Evolutionary conservation across 495 filamentous ascomycete species (phyloP).

Genomic region (Tuber indicum): DNA sequence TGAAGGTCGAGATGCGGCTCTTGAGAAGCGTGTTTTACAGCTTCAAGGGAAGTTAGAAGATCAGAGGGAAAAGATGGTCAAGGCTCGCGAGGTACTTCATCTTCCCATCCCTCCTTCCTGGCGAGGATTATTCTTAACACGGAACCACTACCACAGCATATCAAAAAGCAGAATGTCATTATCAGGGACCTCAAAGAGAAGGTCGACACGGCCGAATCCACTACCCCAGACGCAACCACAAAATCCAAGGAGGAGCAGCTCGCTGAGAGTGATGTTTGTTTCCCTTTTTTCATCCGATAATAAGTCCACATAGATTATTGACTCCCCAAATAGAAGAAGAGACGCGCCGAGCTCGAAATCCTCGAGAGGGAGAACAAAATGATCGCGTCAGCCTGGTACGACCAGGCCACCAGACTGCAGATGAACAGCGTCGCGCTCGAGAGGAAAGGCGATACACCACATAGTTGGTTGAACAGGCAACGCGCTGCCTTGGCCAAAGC

Average conservation of each 20-base stretch:
- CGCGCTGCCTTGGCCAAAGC: background rate
- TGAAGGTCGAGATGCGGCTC: slow-evolving; percentile 41
- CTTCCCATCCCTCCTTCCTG: slow-evolving; percentile 10
- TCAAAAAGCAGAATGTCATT: slow-evolving; percentile 55
- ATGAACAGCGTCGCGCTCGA: slow-evolving; percentile 77
- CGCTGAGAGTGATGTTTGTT: slow-evolving; percentile 38
- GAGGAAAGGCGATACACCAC: slow-evolving; percentile 66
- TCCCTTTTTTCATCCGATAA: slow-evolving; percentile 10
- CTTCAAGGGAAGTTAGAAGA: slow-evolving; percentile 42
- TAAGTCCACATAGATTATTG: background rate
- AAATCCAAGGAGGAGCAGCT: slow-evolving; percentile 50
- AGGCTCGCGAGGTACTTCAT: slow-evolving; percentile 41
- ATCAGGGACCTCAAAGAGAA: slow-evolving; percentile 56
- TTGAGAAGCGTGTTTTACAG: slow-evolving; percentile 38
- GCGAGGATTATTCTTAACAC: slow-evolving; percentile 20
- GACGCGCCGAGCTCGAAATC: slow-evolving; percentile 60
- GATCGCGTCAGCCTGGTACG: slow-evolving; percentile 87
- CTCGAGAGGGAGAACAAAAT: slow-evolving; percentile 75
- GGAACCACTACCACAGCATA: slow-evolving; percentile 47
- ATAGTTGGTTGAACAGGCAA: slow-evolving; percentile 88
- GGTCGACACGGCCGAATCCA: slow-evolving; percentile 49
- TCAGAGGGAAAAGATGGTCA: slow-evolving; percentile 41
- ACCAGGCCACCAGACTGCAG: slow-evolving; percentile 74
- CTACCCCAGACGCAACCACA: slow-evolving; percentile 41
- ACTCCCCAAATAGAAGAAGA: slow-evolving; percentile 44